These are phyloP conservation scores for Neofusicoccum laricinum DNA, from an alignment of 2,329 filamentous ascomycete genomes.

Conservation along the genomic window DNA sequence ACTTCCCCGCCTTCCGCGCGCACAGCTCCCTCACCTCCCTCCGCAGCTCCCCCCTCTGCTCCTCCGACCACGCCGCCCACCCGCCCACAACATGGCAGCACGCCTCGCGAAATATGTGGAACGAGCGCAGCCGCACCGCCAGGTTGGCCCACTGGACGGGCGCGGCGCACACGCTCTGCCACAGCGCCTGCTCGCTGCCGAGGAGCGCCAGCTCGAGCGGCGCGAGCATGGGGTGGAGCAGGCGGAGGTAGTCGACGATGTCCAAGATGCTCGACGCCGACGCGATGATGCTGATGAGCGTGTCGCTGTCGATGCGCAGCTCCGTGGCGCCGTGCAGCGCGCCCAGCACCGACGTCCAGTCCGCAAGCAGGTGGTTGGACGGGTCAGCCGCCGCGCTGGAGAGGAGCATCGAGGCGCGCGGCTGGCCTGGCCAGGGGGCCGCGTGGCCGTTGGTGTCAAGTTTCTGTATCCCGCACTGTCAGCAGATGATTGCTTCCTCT, in stretches of 20 bases:
- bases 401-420: constrained; percentile 19
- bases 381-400: constrained; percentile 21
- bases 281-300: constrained; percentile 39
- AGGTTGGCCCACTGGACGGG: constrained; percentile 48
- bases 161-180: constrained; percentile 41
- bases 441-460: constrained; percentile 33
- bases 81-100: constrained; percentile 44
- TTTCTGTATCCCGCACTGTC: constrained; percentile 25
- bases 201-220: constrained; percentile 49
- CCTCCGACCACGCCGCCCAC: constrained; percentile 30
- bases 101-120: constrained; percentile 45
- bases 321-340: constrained; percentile 44
- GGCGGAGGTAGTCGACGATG: constrained; percentile 47
- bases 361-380: constrained; percentile 25
- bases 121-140: constrained; percentile 44
- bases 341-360: constrained; percentile 46
- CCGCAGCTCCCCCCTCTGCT: constrained; percentile 23
- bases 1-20: constrained; percentile 28
- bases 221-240: constrained; percentile 41
- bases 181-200: constrained; percentile 46
- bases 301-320: constrained; percentile 37
- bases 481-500: background rate
- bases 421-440: constrained; percentile 17
- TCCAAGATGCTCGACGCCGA: constrained; percentile 42
- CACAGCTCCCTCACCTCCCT: constrained; percentile 28